Conservation (phyloP, 106 monocot genomes). For the Acanthochlamys bracteata region DNA sequence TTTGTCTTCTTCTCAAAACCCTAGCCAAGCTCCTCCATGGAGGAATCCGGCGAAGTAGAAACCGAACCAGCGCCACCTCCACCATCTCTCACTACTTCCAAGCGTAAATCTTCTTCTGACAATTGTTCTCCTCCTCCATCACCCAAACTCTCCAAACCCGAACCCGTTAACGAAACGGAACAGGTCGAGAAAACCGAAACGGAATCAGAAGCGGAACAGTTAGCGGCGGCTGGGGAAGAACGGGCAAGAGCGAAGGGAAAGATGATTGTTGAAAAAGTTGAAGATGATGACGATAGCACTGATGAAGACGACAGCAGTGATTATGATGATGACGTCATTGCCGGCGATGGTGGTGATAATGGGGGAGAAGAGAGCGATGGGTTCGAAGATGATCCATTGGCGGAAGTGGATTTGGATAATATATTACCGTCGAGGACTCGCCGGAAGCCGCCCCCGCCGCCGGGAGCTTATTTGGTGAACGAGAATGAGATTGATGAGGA, state of each 20-base stretch:
- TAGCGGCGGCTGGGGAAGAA: constrained; percentile 4
- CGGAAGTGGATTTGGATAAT: constrained; percentile 61
- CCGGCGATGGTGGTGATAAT: background rate
- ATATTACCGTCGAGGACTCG: constrained; percentile 58
- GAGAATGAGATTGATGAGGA: constrained; percentile 27
- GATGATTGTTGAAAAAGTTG: constrained; percentile 20
- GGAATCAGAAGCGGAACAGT: background rate
- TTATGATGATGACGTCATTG: constrained; percentile 6
- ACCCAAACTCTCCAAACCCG: too few relatives aligned
- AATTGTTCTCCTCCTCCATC: too few relatives aligned
- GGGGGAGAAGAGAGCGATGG: constrained; percentile 20
- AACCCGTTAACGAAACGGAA: background rate
- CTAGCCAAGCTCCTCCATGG: too few relatives aligned
- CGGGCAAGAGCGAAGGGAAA: constrained; percentile 39
- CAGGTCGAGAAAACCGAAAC: background rate
- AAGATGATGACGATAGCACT: constrained; percentile 11
- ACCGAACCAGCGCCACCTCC: too few relatives aligned
- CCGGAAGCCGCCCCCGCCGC: constrained; percentile 19
- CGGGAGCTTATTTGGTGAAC: constrained; percentile 36
- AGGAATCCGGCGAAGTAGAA: too few relatives aligned
- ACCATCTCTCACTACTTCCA: too few relatives aligned
- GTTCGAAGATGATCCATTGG: constrained; percentile 41
- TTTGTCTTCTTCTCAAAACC: too few relatives aligned
- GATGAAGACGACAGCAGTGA: constrained; percentile 8
- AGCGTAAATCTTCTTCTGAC: too few relatives aligned